Conservation (phyloP, 1,284 basidiomycete species). For the Fomitopsis schrenkii region DNA sequence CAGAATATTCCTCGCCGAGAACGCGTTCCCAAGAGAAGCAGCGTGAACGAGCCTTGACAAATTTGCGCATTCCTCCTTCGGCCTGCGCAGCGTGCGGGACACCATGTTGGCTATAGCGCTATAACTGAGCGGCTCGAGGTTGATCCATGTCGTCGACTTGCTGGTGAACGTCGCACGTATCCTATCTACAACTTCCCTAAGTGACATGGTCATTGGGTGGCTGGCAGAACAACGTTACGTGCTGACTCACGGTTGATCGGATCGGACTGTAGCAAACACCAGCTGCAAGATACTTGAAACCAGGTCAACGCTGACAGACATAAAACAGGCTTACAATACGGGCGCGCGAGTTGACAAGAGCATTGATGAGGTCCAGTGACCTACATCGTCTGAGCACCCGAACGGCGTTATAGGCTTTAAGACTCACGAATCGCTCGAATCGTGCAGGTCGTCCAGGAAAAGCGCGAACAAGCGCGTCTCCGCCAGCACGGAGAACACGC, state of each 20-base stretch:
- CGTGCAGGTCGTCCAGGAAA: conserved; percentile 69
- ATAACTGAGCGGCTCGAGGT: conserved; percentile 53
- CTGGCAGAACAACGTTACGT: neutral
- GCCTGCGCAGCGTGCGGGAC: conserved; percentile 56
- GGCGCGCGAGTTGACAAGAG: conserved; percentile 58
- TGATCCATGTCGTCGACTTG: conserved; percentile 61
- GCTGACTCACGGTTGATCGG: conserved; percentile 46
- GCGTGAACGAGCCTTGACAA: conserved; percentile 53
- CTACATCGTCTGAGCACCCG: conserved; percentile 26
- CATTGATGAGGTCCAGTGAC: conserved; percentile 59
- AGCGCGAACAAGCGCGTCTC: conserved; percentile 64
- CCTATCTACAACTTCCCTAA: conserved; percentile 42
- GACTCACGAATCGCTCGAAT: conserved; percentile 63
- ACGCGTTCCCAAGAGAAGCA: conserved; percentile 62
- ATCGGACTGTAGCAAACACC: conserved; percentile 61
- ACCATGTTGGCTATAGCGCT: conserved; percentile 53
- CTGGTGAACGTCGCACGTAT: conserved; percentile 53
- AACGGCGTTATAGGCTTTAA: neutral
- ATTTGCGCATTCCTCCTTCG: conserved; percentile 49
- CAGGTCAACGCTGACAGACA: neutral
- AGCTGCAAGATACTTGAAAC: conserved; percentile 36
- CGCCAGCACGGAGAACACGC: conserved; percentile 61
- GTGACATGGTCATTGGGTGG: conserved; percentile 1
- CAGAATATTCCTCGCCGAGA: conserved; percentile 58
- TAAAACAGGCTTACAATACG: conserved; percentile 42